phyloP scores from a whole-genome alignment of 2,329 filamentous ascomycete species.

The Nannizziopsis arthrosporioides region DNA sequence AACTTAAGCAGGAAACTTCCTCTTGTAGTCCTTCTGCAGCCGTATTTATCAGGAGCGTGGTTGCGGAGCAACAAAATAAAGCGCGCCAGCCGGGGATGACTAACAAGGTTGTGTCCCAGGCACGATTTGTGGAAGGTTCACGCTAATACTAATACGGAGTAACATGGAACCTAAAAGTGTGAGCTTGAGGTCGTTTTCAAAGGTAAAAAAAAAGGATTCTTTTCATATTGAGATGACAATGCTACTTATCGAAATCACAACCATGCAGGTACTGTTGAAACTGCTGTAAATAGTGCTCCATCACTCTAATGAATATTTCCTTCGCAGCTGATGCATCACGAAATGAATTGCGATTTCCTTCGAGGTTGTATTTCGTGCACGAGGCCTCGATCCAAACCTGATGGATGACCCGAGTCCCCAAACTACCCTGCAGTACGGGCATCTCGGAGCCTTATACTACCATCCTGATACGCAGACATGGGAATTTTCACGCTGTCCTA shows the following conservation, averaged over 20 bases:
- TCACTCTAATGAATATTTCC: too few relatives aligned
- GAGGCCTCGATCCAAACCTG: constrained; percentile 33
- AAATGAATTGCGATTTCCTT: constrained; percentile 11
- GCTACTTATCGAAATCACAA: neutral
- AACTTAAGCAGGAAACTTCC: too few relatives aligned
- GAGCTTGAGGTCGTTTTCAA: too few relatives aligned
- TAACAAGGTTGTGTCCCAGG: too few relatives aligned
- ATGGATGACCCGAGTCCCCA: constrained; percentile 45
- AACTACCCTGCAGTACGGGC: constrained; percentile 45
- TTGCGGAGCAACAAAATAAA: constrained; percentile 6
- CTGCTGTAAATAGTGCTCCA: neutral
- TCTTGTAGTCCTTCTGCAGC: too few relatives aligned
- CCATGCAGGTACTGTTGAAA: neutral
- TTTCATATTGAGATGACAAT: too few relatives aligned
- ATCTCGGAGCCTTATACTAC: constrained; percentile 44
- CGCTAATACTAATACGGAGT: too few relatives aligned
- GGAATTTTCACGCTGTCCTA: constrained; percentile 33
- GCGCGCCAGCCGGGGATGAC: neutral
- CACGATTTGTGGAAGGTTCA: too few relatives aligned
- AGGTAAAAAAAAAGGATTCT: too few relatives aligned
- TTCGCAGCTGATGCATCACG: constrained; percentile 19
- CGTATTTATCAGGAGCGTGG: neutral
- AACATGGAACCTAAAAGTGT: too few relatives aligned
- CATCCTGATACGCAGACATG: constrained; percentile 37
- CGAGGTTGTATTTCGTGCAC: constrained; percentile 18